Evolutionary conservation across 768 basidiomycete genomes (phyloP), one percentile per base, ranked within the genome.

Genomic region (Tephrocybe sp.): DNA sequence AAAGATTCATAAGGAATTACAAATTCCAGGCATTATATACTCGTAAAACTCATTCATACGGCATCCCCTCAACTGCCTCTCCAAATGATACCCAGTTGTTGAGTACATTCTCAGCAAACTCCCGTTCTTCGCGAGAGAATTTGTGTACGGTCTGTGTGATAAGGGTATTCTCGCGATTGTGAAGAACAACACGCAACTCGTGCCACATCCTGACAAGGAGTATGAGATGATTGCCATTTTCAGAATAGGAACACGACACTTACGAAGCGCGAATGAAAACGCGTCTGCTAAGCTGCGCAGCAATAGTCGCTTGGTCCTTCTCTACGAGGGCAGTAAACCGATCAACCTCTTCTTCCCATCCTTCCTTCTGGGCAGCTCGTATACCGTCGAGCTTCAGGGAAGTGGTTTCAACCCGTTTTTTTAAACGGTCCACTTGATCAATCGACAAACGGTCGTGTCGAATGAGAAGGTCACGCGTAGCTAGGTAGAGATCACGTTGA

Each of bases 181-280:
- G 93, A 38, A 95, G 71, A 30, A 97, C 86, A 15, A 93, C 89
- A 19, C 91, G 83, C n/a, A 95, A 75, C 65, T 97, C 94, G 59
- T 95, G 90, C 93, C 94, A 97, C 79, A 97, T 81, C 56, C 94
- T 93, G 57, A 24, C 46, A n/a, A 31, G 39, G 45, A 40, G 8
- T 40, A 42, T 36, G 30, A 38, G 29, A 46, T 54, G 2, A 9
- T 12, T 21, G 29, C 5, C 25, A 21, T 31, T 24, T 18, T 29
- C 7, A 15, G n/a, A 4, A 34, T 21, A 45, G 37, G 8, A 12
- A 38, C 5, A 9, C n/a, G 37, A 16, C 4, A 64, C 83, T 60
- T 60, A 93, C 91, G 85, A 90, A 47, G 88, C 86, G 45, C 90
- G 84, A 50, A 95, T 86, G 62, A 94, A 97, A 9, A 94, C 82